These are phyloP conservation scores for Termitomyces sp. DNA, from an alignment of 768 basidiomycete species.

Conservation along the genomic window DNA sequence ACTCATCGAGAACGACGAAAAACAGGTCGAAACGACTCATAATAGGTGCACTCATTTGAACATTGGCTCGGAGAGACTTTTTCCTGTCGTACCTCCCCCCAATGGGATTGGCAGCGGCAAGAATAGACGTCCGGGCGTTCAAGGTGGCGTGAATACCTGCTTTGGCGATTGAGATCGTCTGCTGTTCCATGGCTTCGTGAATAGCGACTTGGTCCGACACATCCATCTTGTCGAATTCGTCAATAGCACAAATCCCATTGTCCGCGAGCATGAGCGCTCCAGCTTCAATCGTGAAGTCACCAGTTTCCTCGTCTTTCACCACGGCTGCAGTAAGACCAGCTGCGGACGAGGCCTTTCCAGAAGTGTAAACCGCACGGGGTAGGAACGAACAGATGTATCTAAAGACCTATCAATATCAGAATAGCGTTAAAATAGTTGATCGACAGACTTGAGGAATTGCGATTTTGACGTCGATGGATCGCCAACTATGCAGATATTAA, in stretches of 20 bases:
- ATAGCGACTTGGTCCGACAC: slow-evolving; percentile 97
- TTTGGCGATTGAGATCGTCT: slow-evolving; percentile 98
- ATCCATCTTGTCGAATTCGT: slow-evolving; percentile 99
- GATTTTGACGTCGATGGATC: slow-evolving; percentile 98
- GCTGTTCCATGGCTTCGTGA: slow-evolving; percentile 99
- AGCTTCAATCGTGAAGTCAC: slow-evolving; percentile 99
- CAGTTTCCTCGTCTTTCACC: slow-evolving; percentile 97
- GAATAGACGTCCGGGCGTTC: slow-evolving; percentile 94
- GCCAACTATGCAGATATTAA: slow-evolving; percentile 97
- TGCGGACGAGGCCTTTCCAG: slow-evolving; percentile 98
- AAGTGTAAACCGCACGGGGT: slow-evolving; percentile 96
- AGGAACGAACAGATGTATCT: slow-evolving; percentile 98
- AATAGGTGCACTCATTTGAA: slow-evolving; percentile 97
- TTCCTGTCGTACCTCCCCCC: slow-evolving; percentile 96
- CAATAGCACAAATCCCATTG: slow-evolving; percentile 99
- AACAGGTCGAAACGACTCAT: slow-evolving; percentile 99
- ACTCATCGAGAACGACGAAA: slow-evolving; percentile 97
- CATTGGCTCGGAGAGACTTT: slow-evolving; percentile 84
- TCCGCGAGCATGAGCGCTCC: slow-evolving; percentile 99
- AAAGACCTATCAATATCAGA: background rate
- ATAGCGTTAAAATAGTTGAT: background rate
- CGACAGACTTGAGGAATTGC: slow-evolving; percentile 90
- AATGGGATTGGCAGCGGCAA: slow-evolving; percentile 97
- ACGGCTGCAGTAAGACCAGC: slow-evolving; percentile 99
- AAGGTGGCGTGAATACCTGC: slow-evolving; percentile 98